Percentiles rank a stretch among this genome's conserved stretches.
Evolutionary conservation across 2,329 filamentous ascomycete genomes (phyloP).

Genomic region (Exophiala calicioides): DNA sequence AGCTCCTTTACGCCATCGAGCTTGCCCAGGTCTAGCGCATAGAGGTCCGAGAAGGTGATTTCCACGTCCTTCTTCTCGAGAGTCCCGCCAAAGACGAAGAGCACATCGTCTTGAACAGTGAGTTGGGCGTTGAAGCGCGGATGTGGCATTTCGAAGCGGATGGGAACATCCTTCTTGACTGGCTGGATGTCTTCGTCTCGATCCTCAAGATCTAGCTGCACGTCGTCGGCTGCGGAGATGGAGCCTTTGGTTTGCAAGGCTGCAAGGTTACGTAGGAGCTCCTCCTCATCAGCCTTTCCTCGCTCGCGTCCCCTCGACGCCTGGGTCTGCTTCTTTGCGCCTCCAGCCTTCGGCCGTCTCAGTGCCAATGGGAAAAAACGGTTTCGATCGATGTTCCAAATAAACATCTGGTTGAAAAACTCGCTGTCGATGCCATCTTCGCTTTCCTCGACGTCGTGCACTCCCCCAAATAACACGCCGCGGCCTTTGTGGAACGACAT

Average conservation of each 20-base stretch:
- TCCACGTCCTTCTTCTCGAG: slow-evolving; percentile 94
- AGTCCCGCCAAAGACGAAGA: slow-evolving; percentile 94
- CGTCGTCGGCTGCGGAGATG: slow-evolving; percentile 55
- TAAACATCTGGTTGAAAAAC: slow-evolving; percentile 89
- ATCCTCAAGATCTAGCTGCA: slow-evolving; percentile 48
- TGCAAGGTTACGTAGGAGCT: slow-evolving; percentile 81
- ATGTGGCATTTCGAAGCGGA: slow-evolving; percentile 83
- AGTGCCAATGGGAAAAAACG: slow-evolving; percentile 84
- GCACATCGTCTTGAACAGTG: slow-evolving; percentile 84
- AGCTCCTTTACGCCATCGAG: slow-evolving; percentile 91
- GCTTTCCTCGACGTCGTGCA: slow-evolving; percentile 86
- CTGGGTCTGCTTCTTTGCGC: slow-evolving; percentile 56
- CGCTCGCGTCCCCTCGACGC: slow-evolving; percentile 59
- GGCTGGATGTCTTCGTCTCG: slow-evolving; percentile 57
- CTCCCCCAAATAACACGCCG: slow-evolving; percentile 90
- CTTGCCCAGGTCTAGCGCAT: slow-evolving; percentile 90
- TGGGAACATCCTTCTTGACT: slow-evolving; percentile 57
- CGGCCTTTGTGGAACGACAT: slow-evolving; percentile 94
- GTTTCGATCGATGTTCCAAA: slow-evolving; percentile 95
- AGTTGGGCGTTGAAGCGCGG: slow-evolving; percentile 87
- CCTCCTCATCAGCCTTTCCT: slow-evolving; percentile 87
- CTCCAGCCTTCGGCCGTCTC: slow-evolving; percentile 69
- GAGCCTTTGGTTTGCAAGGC: slow-evolving; percentile 75
- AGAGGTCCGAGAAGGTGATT: slow-evolving; percentile 93
- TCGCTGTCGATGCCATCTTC: slow-evolving; percentile 96